Conservation (phyloP, 495 filamentous ascomycete genomes). For the Lasiosphaeriaceae sp. region DNA sequence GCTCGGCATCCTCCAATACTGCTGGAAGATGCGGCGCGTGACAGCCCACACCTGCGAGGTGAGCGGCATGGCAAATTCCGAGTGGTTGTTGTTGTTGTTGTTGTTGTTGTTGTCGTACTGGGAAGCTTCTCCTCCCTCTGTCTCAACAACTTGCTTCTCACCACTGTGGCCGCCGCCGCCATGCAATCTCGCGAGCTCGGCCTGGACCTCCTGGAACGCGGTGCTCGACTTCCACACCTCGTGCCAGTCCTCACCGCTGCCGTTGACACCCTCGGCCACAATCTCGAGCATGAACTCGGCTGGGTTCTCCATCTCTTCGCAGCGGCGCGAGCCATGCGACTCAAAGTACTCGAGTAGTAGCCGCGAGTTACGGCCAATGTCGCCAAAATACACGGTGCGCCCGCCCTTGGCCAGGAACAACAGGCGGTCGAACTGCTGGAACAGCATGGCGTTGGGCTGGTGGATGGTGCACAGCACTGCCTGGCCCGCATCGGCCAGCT, state of each 20-base stretch:
- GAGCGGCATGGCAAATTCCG: conserved; percentile 31
- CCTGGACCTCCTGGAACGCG: conserved; percentile 57
- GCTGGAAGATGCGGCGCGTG: conserved; percentile 59
- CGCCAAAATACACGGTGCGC: conserved; percentile 64
- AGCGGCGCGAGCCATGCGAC: conserved; percentile 65
- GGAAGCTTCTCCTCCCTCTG: too few relatives aligned
- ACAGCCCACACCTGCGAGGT: conserved; percentile 41
- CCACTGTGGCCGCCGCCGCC: neutral
- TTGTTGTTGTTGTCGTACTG: too few relatives aligned
- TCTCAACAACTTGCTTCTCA: neutral
- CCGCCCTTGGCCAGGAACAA: conserved; percentile 65
- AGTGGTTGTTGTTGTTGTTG: too few relatives aligned
- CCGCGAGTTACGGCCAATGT: conserved; percentile 43
- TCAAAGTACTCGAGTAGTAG: conserved; percentile 47
- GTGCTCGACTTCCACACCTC: conserved; percentile 67
- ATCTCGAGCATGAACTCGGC: conserved; percentile 89
- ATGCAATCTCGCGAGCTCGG: conserved; percentile 50
- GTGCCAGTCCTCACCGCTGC: conserved; percentile 68
- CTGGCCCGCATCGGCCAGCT: conserved; percentile 73
- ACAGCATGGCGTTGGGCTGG: conserved; percentile 68
- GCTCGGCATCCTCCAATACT: conserved; percentile 72
- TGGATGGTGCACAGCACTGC: conserved; percentile 73
- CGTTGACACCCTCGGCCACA: conserved; percentile 57
- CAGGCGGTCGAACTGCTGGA: conserved; percentile 70
- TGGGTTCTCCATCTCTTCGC: conserved; percentile 61